Evolutionary conservation across 2,329 filamentous ascomycete species (phyloP).

Genomic region (Xylaria sp.): DNA sequence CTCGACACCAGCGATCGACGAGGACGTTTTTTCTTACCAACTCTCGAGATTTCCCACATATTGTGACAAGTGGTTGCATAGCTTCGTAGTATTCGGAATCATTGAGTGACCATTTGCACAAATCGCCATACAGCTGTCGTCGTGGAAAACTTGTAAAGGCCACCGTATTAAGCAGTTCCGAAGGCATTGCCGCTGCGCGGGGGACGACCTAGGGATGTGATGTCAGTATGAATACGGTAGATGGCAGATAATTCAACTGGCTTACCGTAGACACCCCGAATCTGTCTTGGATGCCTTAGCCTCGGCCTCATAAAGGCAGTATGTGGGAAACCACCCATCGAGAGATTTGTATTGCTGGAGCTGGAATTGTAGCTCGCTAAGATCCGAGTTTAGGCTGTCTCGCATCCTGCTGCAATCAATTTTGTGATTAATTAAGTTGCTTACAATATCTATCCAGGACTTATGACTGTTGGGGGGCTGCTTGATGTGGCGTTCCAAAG

Average conservation of each 20-base stretch:
- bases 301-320: background rate
- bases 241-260: background rate
- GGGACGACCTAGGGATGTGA: background rate
- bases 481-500: constrained; percentile 6
- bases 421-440: background rate
- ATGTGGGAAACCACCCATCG: background rate
- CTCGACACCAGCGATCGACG: background rate
- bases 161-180: background rate
- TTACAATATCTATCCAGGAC: background rate
- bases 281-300: background rate
- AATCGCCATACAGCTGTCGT: background rate
- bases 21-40: background rate
- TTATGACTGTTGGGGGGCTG: background rate
- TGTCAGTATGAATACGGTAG: background rate
- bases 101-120: background rate
- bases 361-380: background rate
- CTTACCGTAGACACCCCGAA: background rate
- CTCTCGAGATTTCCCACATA: background rate
- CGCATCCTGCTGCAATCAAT: background rate
- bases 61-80: background rate
- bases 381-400: background rate
- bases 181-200: background rate
- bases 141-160: background rate
- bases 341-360: constrained; percentile 6
- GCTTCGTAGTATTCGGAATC: background rate